Percentiles rank a stretch among this genome's conserved stretches.
phyloP scores from a whole-genome alignment of 805 yeast species.

The Saccharomycopsis capsularis region DNA sequence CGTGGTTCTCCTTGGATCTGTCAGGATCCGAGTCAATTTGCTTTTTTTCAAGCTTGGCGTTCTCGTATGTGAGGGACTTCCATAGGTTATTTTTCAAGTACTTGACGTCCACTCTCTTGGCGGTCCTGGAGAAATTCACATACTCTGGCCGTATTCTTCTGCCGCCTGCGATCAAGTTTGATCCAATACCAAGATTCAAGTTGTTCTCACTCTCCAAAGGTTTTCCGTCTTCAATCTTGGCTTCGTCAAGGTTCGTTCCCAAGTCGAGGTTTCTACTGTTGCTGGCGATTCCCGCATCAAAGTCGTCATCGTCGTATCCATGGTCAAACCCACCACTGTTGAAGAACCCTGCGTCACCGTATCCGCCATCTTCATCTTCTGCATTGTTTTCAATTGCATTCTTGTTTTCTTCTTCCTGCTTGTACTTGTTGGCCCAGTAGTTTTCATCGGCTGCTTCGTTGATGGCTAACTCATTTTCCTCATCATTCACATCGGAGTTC shows the following conservation, averaged over 20 bases:
- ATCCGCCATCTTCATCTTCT: slow-evolving; percentile 21
- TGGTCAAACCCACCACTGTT: slow-evolving; percentile 28
- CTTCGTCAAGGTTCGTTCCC: slow-evolving; percentile 36
- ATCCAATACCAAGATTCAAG: slow-evolving; percentile 22
- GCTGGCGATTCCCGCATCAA: slow-evolving; percentile 25
- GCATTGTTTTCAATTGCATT: slow-evolving; percentile 17
- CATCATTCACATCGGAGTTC: background rate
- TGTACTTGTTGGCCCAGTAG: slow-evolving; percentile 65
- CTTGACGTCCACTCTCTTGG: slow-evolving; percentile 75
- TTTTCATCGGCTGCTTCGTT: slow-evolving; percentile 51
- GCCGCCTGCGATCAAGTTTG: slow-evolving; percentile 27
- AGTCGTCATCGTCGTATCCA: slow-evolving; percentile 1
- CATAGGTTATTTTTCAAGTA: slow-evolving; percentile 69
- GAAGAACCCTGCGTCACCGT: slow-evolving; percentile 24
- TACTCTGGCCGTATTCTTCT: slow-evolving; percentile 34
- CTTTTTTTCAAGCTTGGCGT: slow-evolving; percentile 22
- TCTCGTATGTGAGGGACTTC: slow-evolving; percentile 40
- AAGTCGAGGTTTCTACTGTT: slow-evolving; percentile 37
- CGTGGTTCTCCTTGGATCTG: slow-evolving; percentile 28
- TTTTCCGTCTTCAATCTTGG: slow-evolving; percentile 20
- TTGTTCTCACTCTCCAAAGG: slow-evolving; percentile 18
- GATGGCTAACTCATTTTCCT: slow-evolving; percentile 17
- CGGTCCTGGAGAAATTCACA: slow-evolving; percentile 58
- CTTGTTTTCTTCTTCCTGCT: slow-evolving; percentile 29
- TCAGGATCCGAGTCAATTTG: slow-evolving; percentile 32